These are phyloP conservation scores for Phytophthora agathidicida DNA, from an alignment of 352 stramenopile species.

Conservation along the genomic window DNA sequence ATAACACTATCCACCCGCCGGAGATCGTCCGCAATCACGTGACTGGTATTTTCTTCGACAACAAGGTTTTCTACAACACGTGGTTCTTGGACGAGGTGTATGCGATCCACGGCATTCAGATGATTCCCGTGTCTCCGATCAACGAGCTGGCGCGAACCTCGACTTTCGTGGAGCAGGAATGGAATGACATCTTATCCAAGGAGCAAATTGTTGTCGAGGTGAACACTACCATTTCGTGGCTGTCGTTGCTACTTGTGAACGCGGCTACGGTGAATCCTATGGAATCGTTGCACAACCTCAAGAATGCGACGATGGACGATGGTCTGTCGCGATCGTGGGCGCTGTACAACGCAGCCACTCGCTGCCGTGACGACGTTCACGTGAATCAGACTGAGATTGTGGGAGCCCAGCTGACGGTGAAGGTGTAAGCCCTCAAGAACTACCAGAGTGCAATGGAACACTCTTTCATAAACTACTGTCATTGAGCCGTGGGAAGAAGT, in stretches of 20 bases:
- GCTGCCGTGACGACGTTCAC: conserved; percentile 25
- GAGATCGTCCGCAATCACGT: conserved; percentile 76
- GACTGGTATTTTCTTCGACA: conserved; percentile 80
- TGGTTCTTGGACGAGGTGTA: conserved; percentile 75
- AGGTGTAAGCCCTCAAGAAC: not conserved
- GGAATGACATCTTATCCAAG: conserved; percentile 75
- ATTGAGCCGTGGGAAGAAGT: not conserved
- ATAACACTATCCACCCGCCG: conserved; percentile 68
- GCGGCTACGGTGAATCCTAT: conserved; percentile 62
- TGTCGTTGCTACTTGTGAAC: conserved; percentile 78
- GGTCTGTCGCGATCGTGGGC: conserved; percentile 70
- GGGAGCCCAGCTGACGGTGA: conserved; percentile 1
- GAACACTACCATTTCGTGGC: conserved; percentile 56
- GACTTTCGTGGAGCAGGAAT: conserved; percentile 74
- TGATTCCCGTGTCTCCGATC: conserved; percentile 77
- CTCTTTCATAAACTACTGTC: not conserved
- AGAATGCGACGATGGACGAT: conserved; percentile 65
- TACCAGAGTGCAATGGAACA: conserved; percentile 1
- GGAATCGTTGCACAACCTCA: conserved; percentile 50
- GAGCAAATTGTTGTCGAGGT: conserved; percentile 48
- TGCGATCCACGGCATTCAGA: conserved; percentile 83
- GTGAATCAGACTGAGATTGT: not conserved
- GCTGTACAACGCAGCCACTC: conserved; percentile 71
- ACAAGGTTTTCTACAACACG: conserved; percentile 75
- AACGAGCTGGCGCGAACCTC: conserved; percentile 68